Percentiles rank a stretch among this genome's conserved stretches.
phyloP scores from a whole-genome alignment of 2,329 filamentous ascomycete species.

The Colletotrichum chlorophyti region DNA sequence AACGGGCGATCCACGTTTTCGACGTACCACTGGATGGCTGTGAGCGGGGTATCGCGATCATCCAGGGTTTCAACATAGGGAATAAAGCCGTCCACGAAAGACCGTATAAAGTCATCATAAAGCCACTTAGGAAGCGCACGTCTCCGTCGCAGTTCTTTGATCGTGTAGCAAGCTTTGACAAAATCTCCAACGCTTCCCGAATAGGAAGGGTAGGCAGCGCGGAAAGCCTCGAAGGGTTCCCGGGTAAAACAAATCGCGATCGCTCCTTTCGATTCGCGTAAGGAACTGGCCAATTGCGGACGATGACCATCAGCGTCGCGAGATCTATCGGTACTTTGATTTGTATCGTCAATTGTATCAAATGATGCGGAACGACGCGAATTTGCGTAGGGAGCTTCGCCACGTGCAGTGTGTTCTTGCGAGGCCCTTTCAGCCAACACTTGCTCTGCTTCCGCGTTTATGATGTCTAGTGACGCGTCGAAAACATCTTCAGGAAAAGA shows the following conservation, averaged over 20 bases:
- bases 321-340: too few relatives aligned
- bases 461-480: background rate
- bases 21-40: slow-evolving; percentile 51
- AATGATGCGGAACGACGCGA: too few relatives aligned
- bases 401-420: too few relatives aligned
- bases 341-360: too few relatives aligned
- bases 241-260: background rate
- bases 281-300: background rate
- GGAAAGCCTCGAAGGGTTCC: slow-evolving; percentile 47
- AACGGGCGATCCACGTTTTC: slow-evolving; percentile 30
- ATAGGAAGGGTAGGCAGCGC: slow-evolving; percentile 50
- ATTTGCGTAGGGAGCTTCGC: too few relatives aligned
- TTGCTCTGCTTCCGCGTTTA: background rate
- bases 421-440: too few relatives aligned
- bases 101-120: slow-evolving; percentile 60
- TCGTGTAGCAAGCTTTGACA: slow-evolving; percentile 50
- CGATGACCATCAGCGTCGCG: too few relatives aligned
- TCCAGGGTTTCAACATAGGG: slow-evolving; percentile 44
- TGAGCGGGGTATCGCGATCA: slow-evolving; percentile 35
- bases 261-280: background rate
- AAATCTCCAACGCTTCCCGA: slow-evolving; percentile 48
- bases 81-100: slow-evolving; percentile 49
- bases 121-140: slow-evolving; percentile 47
- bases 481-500: slow-evolving; percentile 9
- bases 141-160: slow-evolving; percentile 45